phyloP scores from a whole-genome alignment of 1,284 basidiomycete genomes.

The Earliella scabrosa region DNA sequence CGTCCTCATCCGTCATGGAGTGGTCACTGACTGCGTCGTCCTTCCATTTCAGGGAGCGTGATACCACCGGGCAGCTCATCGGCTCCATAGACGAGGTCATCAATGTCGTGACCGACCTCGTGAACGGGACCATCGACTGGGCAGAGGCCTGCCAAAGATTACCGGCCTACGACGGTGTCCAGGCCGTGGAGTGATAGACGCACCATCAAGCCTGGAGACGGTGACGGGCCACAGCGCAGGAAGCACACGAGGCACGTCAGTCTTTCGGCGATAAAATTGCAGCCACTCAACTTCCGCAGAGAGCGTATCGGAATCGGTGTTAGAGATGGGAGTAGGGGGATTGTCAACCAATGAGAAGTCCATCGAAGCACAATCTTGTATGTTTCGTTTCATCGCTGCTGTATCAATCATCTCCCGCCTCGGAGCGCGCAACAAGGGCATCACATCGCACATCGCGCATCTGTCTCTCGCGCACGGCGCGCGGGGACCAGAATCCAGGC shows the following conservation, averaged over 20 bases:
- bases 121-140: constrained; percentile 81
- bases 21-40: constrained; percentile 15
- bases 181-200: constrained; percentile 65
- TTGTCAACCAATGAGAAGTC: not conserved
- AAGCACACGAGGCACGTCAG: not conserved
- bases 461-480: not conserved
- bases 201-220: not conserved
- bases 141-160: constrained; percentile 74
- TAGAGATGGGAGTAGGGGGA: not conserved
- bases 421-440: constrained; percentile 2
- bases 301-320: constrained; percentile 5
- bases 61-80: constrained; percentile 93
- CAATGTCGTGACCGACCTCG: constrained; percentile 76
- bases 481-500: no score
- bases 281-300: constrained; percentile 1
- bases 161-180: constrained; percentile 88
- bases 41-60: constrained; percentile 73
- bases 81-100: constrained; percentile 94
- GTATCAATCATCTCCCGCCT: constrained; percentile 1
- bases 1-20: constrained; percentile 3
- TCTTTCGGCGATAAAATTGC: not conserved
- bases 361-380: constrained; percentile 1
- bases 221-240: not conserved
- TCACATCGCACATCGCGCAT: not conserved
- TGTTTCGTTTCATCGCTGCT: constrained; percentile 10